These are phyloP conservation scores for Ceratocystis variospora DNA, from an alignment of 2,329 filamentous ascomycete genomes.

Conservation along the genomic window DNA sequence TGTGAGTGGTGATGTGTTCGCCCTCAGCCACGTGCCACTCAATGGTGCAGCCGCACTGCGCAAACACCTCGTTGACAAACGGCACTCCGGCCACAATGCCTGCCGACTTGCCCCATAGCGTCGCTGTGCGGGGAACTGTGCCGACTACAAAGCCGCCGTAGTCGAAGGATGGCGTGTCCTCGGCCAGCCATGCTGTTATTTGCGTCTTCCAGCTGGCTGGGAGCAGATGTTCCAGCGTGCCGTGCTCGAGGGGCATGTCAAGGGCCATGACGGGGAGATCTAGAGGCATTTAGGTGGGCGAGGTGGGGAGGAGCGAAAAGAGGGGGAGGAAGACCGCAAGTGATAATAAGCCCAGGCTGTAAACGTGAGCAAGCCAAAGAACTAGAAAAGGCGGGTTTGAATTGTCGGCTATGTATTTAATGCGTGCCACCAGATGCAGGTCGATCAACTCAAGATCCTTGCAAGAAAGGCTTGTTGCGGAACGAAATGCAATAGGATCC, in stretches of 20 bases:
- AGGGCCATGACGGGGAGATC: slow-evolving; percentile 16
- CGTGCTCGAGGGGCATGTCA: slow-evolving; percentile 25
- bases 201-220: slow-evolving; percentile 72
- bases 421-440: not conserved
- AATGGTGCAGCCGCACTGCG: slow-evolving; percentile 79
- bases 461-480: not conserved
- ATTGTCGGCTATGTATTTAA: not conserved
- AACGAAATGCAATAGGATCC: not conserved
- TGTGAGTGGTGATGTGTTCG: slow-evolving; percentile 46
- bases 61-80: slow-evolving; percentile 90
- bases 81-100: slow-evolving; percentile 83
- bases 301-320: not conserved
- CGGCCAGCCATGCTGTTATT: slow-evolving; percentile 75
- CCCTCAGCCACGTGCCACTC: slow-evolving; percentile 79
- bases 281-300: slow-evolving; percentile 9
- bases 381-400: no score
- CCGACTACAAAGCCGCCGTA: slow-evolving; percentile 96
- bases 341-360: no score
- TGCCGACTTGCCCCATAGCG: slow-evolving; percentile 53
- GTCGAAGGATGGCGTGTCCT: slow-evolving; percentile 93
- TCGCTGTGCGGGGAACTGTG: slow-evolving; percentile 47
- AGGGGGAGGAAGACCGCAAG: not conserved
- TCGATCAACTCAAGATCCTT: not conserved
- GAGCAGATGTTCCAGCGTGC: slow-evolving; percentile 53
- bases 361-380: no score